Evolutionary conservation across 2,329 filamentous ascomycete genomes (phyloP).

Genomic region (Paraphaeosphaeria sporulosa): DNA sequence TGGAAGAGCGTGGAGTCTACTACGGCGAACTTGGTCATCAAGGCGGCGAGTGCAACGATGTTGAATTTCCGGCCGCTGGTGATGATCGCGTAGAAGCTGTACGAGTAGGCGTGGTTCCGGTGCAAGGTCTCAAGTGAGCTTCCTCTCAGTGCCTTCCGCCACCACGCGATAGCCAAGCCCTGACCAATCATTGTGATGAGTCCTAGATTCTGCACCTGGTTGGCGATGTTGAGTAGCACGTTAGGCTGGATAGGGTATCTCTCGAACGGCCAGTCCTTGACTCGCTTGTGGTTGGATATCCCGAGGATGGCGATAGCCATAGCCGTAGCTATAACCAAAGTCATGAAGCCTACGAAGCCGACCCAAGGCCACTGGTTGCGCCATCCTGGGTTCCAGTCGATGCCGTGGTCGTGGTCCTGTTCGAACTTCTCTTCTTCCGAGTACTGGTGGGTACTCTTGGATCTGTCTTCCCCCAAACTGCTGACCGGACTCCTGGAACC

Average conservation of each 20-base stretch:
- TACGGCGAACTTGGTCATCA: constrained; percentile 37
- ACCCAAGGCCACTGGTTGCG: constrained; percentile 34
- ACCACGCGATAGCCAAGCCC: constrained; percentile 36
- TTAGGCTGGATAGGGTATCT: constrained; percentile 32
- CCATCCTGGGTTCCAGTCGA: constrained; percentile 35
- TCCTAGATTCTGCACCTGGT: constrained; percentile 34
- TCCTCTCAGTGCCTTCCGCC: constrained; percentile 32
- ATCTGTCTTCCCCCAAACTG: not conserved
- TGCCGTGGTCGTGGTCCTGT: constrained; percentile 23
- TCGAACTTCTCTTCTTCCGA: constrained; percentile 14
- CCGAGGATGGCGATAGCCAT: constrained; percentile 27
- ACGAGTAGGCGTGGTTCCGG: constrained; percentile 33
- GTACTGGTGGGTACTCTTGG: not conserved
- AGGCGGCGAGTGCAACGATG: constrained; percentile 31
- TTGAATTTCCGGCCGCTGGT: constrained; percentile 33
- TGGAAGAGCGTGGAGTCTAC: constrained; percentile 35
- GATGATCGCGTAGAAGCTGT: constrained; percentile 33
- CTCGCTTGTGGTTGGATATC: constrained; percentile 23
- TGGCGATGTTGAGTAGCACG: constrained; percentile 35
- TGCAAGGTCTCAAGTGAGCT: constrained; percentile 29
- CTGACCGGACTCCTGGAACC: constrained; percentile 2
- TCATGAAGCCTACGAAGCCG: constrained; percentile 27
- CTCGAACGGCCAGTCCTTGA: constrained; percentile 29
- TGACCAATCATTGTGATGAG: constrained; percentile 32
- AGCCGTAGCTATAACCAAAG: constrained; percentile 28